Evolutionary conservation across 352 stramenopile species (phyloP), one percentile per base, ranked within the genome.

Genomic region (Heterotrichella gracilis): DNA sequence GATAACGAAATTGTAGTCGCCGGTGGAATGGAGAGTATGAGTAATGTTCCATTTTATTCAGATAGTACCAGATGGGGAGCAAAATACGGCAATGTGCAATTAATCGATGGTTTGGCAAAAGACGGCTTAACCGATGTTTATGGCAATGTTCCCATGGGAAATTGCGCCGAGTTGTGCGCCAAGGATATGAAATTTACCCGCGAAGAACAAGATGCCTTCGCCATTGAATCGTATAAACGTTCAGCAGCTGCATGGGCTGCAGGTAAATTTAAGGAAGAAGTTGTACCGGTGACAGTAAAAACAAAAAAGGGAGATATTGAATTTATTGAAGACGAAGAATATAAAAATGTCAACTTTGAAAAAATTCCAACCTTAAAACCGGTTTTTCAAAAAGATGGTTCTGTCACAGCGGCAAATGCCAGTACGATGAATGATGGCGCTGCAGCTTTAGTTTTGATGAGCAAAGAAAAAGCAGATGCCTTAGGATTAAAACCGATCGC

Each of bases 121-220:
- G 91, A 97, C 73, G 89, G 89, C 19, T 76, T 98, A 0, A 95
- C 85, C 87, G 90, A 96, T 78, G 80, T 85, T 0, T 97, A 97
- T 80, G 90, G 94, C 78, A 82, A 96, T 79, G 81, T 83, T 3
- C 85, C 90, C 32, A 96, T 96, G 90, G 90, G 92, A 23, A 85
- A 89, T 69, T 98, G 89, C 75, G 90, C 83, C 3, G 90, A 97
- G 74, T 86, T 85, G 71, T 95, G 88, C 74, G 86, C 89, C 0
- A 74, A 79, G 1, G 83, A 91, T 69, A 94, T 93, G 75, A 75
- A 75, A 69, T 80, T 95, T 69, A 80, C 79, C 0, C 77, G 90
- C 24, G 87, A 94, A 69, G 88, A 95, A 71, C 90, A 97, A 77
- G 92, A 98, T 76, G 79, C 76, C 17, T 96, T 86, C 76, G 83